Conservation (phyloP, 768 basidiomycete genomes). For the Amanita rimosa region DNA sequence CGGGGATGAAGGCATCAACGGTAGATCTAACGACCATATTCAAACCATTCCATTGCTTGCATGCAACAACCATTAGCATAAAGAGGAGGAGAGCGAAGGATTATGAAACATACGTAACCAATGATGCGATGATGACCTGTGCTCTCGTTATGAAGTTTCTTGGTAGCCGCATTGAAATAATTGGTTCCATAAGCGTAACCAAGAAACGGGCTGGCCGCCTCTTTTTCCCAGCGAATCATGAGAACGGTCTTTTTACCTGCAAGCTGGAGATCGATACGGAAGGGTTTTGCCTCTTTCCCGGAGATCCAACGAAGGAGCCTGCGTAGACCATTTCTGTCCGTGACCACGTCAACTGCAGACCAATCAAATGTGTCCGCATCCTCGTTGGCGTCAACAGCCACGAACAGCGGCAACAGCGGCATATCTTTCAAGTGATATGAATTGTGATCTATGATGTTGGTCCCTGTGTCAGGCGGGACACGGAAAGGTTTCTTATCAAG, state of each 20-base stretch:
- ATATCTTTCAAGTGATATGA: slow-evolving; percentile 19
- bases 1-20: slow-evolving; percentile 21
- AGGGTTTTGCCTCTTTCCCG: slow-evolving; percentile 15
- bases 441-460: slow-evolving; percentile 31
- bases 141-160: slow-evolving; percentile 13
- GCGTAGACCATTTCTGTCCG: slow-evolving; percentile 42
- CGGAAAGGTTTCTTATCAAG: slow-evolving; percentile 17
- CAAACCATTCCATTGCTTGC: slow-evolving; percentile 27
- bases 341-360: slow-evolving; percentile 31
- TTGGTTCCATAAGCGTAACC: slow-evolving; percentile 23
- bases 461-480: slow-evolving; percentile 27
- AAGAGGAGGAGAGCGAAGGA: slow-evolving; percentile 29
- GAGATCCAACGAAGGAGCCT: slow-evolving; percentile 37
- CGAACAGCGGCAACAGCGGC: slow-evolving; percentile 35
- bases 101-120: slow-evolving; percentile 4
- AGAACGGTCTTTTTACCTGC: slow-evolving; percentile 31
- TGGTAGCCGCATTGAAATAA: slow-evolving; percentile 26
- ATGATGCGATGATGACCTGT: slow-evolving; percentile 29
- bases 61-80: not conserved
- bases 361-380: slow-evolving; percentile 18
- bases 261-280: slow-evolving; percentile 39
- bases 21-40: slow-evolving; percentile 30
- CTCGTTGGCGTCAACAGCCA: slow-evolving; percentile 27
- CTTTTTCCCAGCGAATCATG: slow-evolving; percentile 21
- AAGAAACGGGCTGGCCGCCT: not conserved